These are phyloP conservation scores for Glycine tomentella DNA, from an alignment of 306 rosid genomes.

Conservation along the genomic window DNA sequence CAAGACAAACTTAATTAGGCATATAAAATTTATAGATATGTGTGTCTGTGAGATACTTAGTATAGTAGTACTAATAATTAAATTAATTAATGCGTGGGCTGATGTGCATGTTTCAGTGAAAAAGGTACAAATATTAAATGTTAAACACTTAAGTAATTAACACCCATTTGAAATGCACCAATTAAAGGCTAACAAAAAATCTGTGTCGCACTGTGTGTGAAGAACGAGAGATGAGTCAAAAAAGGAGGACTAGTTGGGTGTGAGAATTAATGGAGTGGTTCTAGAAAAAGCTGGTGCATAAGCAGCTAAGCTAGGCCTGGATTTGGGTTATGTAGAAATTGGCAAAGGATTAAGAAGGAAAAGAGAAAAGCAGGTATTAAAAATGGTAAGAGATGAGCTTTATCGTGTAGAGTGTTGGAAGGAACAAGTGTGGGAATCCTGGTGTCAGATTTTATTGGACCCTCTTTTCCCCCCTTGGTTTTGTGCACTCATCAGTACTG, in stretches of 20 bases:
- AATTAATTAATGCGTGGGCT: not conserved
- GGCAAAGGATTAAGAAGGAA: constrained; percentile 52
- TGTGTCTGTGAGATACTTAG: not conserved
- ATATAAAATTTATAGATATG: not conserved
- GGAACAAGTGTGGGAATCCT: constrained; percentile 86
- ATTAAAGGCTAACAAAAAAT: not conserved
- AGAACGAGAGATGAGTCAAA: not conserved
- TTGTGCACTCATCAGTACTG: constrained; percentile 49
- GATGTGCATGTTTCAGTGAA: constrained; percentile 40
- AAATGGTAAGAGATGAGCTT: constrained; percentile 53
- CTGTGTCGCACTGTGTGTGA: not conserved
- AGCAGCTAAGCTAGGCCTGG: not conserved
- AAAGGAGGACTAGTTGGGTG: constrained; percentile 9
- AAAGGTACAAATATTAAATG: constrained; percentile 32
- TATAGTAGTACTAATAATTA: not conserved
- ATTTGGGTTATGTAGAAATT: constrained; percentile 42
- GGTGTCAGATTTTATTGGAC: constrained; percentile 61
- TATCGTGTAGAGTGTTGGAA: constrained; percentile 88
- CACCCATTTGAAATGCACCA: constrained; percentile 47
- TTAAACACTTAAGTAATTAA: constrained; percentile 14
- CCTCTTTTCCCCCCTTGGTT: constrained; percentile 26
- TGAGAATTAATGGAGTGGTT: not conserved
- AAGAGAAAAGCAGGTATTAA: constrained; percentile 46
- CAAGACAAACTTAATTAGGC: not conserved
- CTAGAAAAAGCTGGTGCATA: constrained; percentile 18